Evolutionary conservation across 1,284 basidiomycete species (phyloP).

Genomic region (Irpex sp.): DNA sequence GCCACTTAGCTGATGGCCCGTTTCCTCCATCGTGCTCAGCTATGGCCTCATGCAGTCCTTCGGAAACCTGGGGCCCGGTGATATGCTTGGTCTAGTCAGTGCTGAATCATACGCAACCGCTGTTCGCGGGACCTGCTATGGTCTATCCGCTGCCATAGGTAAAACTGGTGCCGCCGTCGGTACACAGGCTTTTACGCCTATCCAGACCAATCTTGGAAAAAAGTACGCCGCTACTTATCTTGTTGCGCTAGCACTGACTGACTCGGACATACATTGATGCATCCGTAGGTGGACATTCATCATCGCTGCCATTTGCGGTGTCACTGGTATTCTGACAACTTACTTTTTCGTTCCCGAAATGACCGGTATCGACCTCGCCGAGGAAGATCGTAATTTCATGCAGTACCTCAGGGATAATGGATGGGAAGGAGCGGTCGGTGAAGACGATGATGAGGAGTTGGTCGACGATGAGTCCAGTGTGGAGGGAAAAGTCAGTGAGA

Average conservation of each 20-base stretch:
- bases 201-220: slow-evolving; percentile 64
- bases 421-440: slow-evolving; percentile 65
- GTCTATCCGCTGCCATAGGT: slow-evolving; percentile 68
- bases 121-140: slow-evolving; percentile 69
- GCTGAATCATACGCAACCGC: slow-evolving; percentile 70
- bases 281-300: slow-evolving; percentile 63
- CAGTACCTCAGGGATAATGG: slow-evolving; percentile 59
- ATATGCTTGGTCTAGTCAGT: slow-evolving; percentile 68
- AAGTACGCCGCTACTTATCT: slow-evolving; percentile 32
- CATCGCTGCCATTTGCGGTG: slow-evolving; percentile 65
- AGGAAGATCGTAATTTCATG: slow-evolving; percentile 63
- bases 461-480: slow-evolving; percentile 16
- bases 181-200: slow-evolving; percentile 75
- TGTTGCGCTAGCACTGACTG: no score
- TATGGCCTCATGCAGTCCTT: slow-evolving; percentile 68
- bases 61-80: slow-evolving; percentile 72
- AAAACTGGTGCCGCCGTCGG: slow-evolving; percentile 78
- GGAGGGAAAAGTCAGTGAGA: neutral
- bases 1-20: neutral
- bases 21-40: slow-evolving; percentile 28
- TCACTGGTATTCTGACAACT: slow-evolving; percentile 59
- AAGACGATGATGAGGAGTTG: slow-evolving; percentile 41
- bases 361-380: slow-evolving; percentile 60
- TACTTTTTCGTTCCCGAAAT: slow-evolving; percentile 70
- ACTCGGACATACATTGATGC: neutral